Evolutionary conservation across 73 alveolate species (phyloP), one percentile per base, ranked within the genome.

Genomic region (Blepharisma japonicum): DNA sequence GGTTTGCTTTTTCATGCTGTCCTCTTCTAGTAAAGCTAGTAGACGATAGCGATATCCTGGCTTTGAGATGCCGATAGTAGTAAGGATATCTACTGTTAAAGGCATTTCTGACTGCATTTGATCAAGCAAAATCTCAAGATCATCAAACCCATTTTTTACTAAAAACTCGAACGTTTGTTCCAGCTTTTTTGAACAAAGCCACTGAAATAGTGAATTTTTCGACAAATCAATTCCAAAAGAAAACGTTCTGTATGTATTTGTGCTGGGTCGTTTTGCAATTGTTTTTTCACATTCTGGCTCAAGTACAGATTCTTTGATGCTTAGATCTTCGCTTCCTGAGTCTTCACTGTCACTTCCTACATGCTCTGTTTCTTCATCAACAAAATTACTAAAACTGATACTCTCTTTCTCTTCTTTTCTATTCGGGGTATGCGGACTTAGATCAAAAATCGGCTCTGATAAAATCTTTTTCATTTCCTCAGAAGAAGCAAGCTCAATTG

Each of bases 81-180:
- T 14, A 0, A 61, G 23, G 46, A 14, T 61, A 14, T 61, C 74
- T 61, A 14, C 74, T 14, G 74, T 61, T 14, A 61, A 14, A 8
- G 74, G 74, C 74, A 61, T 61, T 20, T 39, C 39, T 8, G 47
- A 14, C 74, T 14, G 14, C 74, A 61, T 61, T 39, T 61, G 74
- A 2, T n/a, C 14, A 39, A 25, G 47, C 74, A 61, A 14, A 8
- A 14, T n/a, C 2, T 61, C 74, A 61, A 61, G 18, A 25, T 61
- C 74, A 61, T 61, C 74, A 39, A 14, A 61, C 0, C 74, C 74
- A 20, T n/a, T 39, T 14, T n/a, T 9, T n/a, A 61, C 47, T 2
- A 61, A 39, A 14, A 20, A 11, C 47, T 8, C 18, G 5, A 14
- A 61, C 0, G 50, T 20, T 61, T 61, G 47, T 61, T 61, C 74